Conservation (phyloP, 495 filamentous ascomycete genomes). For the Melanomma pulvis-pyrius region DNA sequence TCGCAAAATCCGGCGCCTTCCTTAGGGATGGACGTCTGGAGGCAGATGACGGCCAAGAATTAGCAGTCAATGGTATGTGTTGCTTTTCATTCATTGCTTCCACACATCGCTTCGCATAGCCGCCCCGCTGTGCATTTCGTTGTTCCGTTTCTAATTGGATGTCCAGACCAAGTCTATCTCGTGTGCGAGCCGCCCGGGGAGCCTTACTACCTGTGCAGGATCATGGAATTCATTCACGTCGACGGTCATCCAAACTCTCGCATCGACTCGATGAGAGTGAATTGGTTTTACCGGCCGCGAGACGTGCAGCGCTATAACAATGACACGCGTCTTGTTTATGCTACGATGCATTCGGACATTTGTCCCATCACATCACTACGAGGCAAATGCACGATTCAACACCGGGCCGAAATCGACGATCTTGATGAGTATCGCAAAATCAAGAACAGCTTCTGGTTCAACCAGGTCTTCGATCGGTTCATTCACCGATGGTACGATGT, state of each 20-base stretch:
- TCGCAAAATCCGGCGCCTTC: conserved; percentile 67
- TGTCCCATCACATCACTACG: conserved; percentile 89
- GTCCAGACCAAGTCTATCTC: conserved; percentile 90
- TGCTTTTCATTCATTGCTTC: background rate
- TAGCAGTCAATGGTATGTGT: conserved; percentile 83
- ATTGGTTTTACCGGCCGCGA: conserved; percentile 97
- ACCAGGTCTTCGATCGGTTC: conserved; percentile 96
- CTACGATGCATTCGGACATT: conserved; percentile 97
- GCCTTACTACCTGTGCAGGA: conserved; percentile 93
- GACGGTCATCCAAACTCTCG: conserved; percentile 67
- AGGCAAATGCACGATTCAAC: conserved; percentile 86
- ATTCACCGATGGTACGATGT: conserved; percentile 98
- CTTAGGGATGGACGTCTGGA: conserved; percentile 78
- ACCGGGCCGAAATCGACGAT: conserved; percentile 81
- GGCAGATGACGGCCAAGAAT: conserved; percentile 86
- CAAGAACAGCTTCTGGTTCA: conserved; percentile 91
- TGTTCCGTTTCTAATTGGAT: conserved; percentile 5
- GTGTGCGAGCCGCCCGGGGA: conserved; percentile 97
- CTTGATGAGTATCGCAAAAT: conserved; percentile 80
- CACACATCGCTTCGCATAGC: background rate
- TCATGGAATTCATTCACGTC: conserved; percentile 94
- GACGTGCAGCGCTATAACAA: conserved; percentile 90
- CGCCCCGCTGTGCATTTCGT: background rate
- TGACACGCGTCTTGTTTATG: conserved; percentile 86
- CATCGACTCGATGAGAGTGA: conserved; percentile 86